These are phyloP conservation scores for Aspergillus hancockii DNA, from an alignment of 495 filamentous ascomycete genomes.

Conservation along the genomic window DNA sequence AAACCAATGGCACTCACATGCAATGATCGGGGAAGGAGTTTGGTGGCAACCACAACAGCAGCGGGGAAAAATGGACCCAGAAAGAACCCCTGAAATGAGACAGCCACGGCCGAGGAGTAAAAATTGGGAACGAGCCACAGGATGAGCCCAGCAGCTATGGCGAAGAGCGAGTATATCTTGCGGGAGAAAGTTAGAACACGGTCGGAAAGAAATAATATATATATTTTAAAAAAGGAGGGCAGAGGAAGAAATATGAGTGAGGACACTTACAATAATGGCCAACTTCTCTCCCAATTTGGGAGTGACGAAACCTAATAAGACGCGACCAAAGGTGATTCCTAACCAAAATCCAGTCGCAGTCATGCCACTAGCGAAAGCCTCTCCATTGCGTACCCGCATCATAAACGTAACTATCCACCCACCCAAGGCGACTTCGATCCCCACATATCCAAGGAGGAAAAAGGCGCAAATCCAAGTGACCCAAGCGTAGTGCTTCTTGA, in stretches of 20 bases:
- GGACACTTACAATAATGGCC: constrained; percentile 48
- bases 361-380: constrained; percentile 60
- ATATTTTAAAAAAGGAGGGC: neutral
- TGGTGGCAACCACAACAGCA: constrained; percentile 76
- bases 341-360: constrained; percentile 66
- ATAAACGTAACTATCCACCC: constrained; percentile 70
- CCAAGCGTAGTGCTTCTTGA: constrained; percentile 41
- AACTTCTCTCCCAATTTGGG: constrained; percentile 60
- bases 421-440: constrained; percentile 78
- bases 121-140: constrained; percentile 74
- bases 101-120: constrained; percentile 67
- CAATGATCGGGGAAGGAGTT: constrained; percentile 72
- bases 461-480: constrained; percentile 76
- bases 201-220: neutral
- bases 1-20: constrained; percentile 85
- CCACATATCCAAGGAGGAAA: constrained; percentile 79
- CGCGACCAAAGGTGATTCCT: constrained; percentile 61
- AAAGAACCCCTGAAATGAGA: constrained; percentile 73
- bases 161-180: constrained; percentile 51
- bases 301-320: constrained; percentile 63
- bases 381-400: constrained; percentile 56
- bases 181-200: neutral
- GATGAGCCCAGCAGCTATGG: constrained; percentile 57
- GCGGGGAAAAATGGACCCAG: constrained; percentile 69
- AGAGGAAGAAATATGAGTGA: neutral